Conservation (phyloP, 2,329 filamentous ascomycete genomes). For the Cordyceps javanica region DNA sequence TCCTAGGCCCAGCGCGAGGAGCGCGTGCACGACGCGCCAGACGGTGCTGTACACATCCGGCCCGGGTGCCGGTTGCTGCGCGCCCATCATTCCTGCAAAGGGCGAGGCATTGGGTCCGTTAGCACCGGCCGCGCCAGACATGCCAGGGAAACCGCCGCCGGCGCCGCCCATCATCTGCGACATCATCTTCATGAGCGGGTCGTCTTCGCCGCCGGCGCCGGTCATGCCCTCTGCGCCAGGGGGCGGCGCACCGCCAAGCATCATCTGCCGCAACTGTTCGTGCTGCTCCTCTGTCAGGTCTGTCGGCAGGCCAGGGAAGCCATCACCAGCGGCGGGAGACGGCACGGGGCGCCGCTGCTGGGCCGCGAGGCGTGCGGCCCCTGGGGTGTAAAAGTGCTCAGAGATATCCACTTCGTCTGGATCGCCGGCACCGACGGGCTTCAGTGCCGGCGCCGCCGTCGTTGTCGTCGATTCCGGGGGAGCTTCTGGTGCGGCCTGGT, state of each 20-base stretch:
- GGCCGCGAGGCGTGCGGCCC: constrained; percentile 21
- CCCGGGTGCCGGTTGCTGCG: constrained; percentile 25
- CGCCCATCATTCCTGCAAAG: constrained; percentile 38
- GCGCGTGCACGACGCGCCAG: constrained; percentile 68
- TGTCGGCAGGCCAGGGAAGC: constrained; percentile 22
- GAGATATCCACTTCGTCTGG: constrained; percentile 76
- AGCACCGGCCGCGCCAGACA: constrained; percentile 29
- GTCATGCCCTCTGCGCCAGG: constrained; percentile 31
- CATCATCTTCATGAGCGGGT: constrained; percentile 55
- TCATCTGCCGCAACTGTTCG: constrained; percentile 58
- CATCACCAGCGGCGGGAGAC: constrained; percentile 13
- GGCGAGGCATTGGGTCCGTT: constrained; percentile 22
- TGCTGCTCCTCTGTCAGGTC: constrained; percentile 51
- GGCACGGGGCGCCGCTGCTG: constrained; percentile 12
- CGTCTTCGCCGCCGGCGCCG: constrained; percentile 16
- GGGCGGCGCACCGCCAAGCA: constrained; percentile 41
- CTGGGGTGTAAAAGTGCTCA: constrained; percentile 61
- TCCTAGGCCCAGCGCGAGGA: constrained; percentile 64
- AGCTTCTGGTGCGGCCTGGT: constrained; percentile 29
- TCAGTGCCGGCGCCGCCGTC: constrained; percentile 21
- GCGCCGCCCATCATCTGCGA: constrained; percentile 60
- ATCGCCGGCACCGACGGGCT: constrained; percentile 44
- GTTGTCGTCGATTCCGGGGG: constrained; percentile 24
- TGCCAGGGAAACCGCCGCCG: constrained; percentile 26
- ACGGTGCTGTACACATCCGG: constrained; percentile 39